Base-by-base conservation (phyloP, 257 asterid genomes). In the Salvia miltiorrhiza region DNA sequence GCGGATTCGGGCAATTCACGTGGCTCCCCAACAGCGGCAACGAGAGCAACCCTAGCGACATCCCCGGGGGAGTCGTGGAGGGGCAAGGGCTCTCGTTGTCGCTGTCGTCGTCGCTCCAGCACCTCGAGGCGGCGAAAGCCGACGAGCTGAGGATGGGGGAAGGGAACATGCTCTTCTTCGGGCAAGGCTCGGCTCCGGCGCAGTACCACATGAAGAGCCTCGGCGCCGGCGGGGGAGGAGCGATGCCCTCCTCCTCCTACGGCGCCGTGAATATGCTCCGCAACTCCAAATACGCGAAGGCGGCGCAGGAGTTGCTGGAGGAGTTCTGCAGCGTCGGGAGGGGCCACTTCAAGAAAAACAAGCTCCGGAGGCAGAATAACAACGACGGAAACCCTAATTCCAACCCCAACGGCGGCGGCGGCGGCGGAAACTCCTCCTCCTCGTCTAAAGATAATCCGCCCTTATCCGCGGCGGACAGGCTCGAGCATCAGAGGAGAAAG, bases 401-500 rank as follows among this genome's bases (percentile, higher is more conserved):
- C 1, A 79, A 71, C 50, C 75, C 78, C 40, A 35, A 35, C 3
- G 54, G 72, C 44, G 82, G 32, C 70, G 67, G 69, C 4, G 81
- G 72, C 35, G 83, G 72, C 41, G 83, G 69, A 1, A 76, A 72
- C 60, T 78, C 95, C 0, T 65, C 88, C 1, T 77, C 89, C 47
- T 76, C 95, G 44, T 77, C 88, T 2, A 61, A 85, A 65, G 90
- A 85, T 66, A 73, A 33, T 30, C 88, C 93, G 41, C 87, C 95
- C 7, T 65, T 88, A 71, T 86, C 98, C 16, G 82, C 96, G 55
- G 78, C 95, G 9, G 99, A 92, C 75, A 81, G 97, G 76, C 83
- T 95, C 13, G 99, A 95, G 62, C 97, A 95, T 78, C 98, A 92
- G 75, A 76, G 97, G 48, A 82, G 98, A 75, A 95, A 95, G 95